phyloP scores from a whole-genome alignment of 805 yeast species.

The Kuraishia cidri region DNA sequence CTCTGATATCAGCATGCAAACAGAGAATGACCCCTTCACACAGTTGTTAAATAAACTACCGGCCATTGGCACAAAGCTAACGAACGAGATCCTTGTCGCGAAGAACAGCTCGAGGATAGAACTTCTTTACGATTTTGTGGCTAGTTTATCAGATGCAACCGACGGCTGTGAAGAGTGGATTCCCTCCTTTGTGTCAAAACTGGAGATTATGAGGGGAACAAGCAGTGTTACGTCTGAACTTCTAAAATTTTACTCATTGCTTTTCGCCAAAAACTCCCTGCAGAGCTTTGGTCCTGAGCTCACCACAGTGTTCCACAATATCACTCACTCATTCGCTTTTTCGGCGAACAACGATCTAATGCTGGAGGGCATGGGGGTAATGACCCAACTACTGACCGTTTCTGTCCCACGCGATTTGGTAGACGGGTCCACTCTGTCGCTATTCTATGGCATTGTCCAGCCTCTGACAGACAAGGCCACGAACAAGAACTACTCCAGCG shows the following conservation, averaged over 20 bases:
- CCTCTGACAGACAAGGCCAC: conserved; percentile 13
- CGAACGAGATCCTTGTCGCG: conserved; percentile 6
- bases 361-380: conserved; percentile 15
- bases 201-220: conserved; percentile 12
- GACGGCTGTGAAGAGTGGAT: conserved; percentile 13
- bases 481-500: conserved; percentile 21
- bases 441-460: conserved; percentile 2
- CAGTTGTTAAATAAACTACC: conserved; percentile 6
- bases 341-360: conserved; percentile 20
- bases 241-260: conserved; percentile 24
- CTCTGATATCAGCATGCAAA: conserved; percentile 31
- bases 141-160: conserved; percentile 15
- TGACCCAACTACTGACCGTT: conserved; percentile 11
- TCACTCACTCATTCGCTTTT: conserved; percentile 10
- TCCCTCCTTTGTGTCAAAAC: conserved; percentile 8
- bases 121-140: conserved; percentile 13
- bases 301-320: conserved; percentile 9
- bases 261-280: conserved; percentile 21
- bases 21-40: conserved; percentile 18
- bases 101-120: conserved; percentile 5
- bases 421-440: background rate
- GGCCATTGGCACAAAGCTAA: conserved; percentile 11
- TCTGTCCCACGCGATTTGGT: conserved; percentile 1
- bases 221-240: conserved; percentile 20
- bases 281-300: conserved; percentile 20